Base-by-base conservation (phyloP, 768 basidiomycete species). In the Psilocybe subaeruginosa region DNA sequence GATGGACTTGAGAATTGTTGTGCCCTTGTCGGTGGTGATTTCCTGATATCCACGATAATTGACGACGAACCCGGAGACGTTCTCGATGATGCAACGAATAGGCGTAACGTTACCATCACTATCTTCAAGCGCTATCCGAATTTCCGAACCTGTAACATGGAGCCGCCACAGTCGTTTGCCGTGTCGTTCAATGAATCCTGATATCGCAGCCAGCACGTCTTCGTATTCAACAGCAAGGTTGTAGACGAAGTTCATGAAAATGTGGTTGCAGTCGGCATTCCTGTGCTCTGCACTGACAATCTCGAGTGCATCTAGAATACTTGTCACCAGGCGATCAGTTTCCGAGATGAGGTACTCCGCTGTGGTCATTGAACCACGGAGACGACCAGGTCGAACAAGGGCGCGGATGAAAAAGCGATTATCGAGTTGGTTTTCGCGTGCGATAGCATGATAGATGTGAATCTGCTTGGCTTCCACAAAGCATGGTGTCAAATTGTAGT, bases 161-260 rank as follows among this genome's bases (percentile, higher is more conserved):
- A 99, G 85, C 62, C 97, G 90, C 97, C 97, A 99, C 55, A 99
- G 83, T 29, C 97, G 86, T 78, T 99, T 99, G 62, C 97, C 97
- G 71, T 99, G 97, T 41, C 97, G 91, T 68, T 99, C 97, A 68
- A 99, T 95, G 82, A 99, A 99, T 46, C 97, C 97, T n/a, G 96
- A 90, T 60, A 99, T 93, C 12, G 97, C 97, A 50, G 93, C 92
- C 57, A 98, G 87, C 7, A 99, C 96, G 68, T 99, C 97, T 63
- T 98, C 96, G 69, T 98, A 99, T 35, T 90, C 90, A 63, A 99
- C 95, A 30, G 90, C 86, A 48, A 99, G 89, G 72, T 92, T 94
- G 84, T 99, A 99, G 69, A 99, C 89, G 74, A 99, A 99, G 81
- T 99, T 98, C 88, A 99, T 89, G 80, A 95, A 96, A 73, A 99